A percentile compares a stretch with the other conserved stretches of the same genome.
Evolutionary conservation across 2,329 filamentous ascomycete genomes (phyloP).

Genomic region (Colletotrichum sp.): DNA sequence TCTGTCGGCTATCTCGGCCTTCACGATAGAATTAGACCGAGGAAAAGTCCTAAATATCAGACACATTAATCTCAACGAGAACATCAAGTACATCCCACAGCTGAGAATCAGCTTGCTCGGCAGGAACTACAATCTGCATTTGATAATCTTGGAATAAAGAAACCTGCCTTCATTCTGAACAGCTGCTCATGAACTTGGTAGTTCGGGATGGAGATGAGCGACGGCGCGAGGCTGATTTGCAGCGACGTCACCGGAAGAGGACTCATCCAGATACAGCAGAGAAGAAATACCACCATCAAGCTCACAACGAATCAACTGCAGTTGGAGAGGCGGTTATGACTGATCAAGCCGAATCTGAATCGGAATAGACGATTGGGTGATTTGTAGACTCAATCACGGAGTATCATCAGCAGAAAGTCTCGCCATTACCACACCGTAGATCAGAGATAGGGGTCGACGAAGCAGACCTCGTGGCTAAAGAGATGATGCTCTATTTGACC

Average conservation of each 20-base stretch:
- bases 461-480: background rate
- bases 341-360: background rate
- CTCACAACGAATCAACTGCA: background rate
- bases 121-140: background rate
- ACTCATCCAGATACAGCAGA: background rate
- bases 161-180: background rate
- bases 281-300: background rate
- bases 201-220: background rate
- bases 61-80: background rate
- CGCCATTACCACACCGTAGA: background rate
- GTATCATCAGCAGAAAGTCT: background rate
- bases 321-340: background rate
- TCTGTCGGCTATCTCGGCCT: background rate
- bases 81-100: background rate
- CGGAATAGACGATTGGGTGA: background rate
- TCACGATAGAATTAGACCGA: background rate
- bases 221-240: background rate
- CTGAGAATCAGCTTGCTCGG: background rate
- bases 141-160: background rate
- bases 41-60: background rate
- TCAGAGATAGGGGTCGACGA: background rate
- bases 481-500: background rate
- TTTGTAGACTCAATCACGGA: background rate
- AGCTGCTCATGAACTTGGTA: background rate
- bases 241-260: background rate